Base-by-base conservation (phyloP, 441 rosid species). In the Gossypium davidsonii region DNA sequence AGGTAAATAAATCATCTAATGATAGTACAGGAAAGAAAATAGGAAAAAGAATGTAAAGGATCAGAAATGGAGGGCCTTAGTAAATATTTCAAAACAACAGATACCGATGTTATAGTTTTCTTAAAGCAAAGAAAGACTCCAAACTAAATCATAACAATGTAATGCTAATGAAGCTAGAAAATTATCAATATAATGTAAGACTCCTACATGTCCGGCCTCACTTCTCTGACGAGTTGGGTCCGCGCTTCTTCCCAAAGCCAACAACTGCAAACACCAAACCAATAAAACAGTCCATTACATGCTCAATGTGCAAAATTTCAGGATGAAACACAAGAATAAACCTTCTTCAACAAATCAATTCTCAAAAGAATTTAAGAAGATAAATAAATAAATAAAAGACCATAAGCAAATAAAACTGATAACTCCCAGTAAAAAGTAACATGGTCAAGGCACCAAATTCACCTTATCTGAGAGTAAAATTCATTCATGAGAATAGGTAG, bases 191-290 rank as follows among this genome's bases (percentile, higher is more conserved):
- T 39, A 39, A 63, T 23, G 56, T 14, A 23, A 18, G 57, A n/a
- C 18, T 63, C 51, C 26, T 17, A 39, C 28, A 18, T 1, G 49
- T 12, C 18, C 71, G 28, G 17, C 21, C 42, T 67, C 78, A 86
- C 82, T 86, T 86, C 84, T 84, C 86, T 4, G 90, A 86, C 0
- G 88, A 86, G 83, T 86, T 86, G 9, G 88, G 90, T 72, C 90
- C 90, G 37, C 88, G 81, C 84, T 86, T 86, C 86, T 86, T 84
- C 74, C 88, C 88, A 62, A 86, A 86, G 74, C 88, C 88, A 44
- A 84, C 88, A 75, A 86, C 90, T 86, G 80, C 56, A 48, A 12
- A 8, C 58, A 21, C 12, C 71, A 67, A 21, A 49, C 79, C 65
- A 69, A 17, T 5, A 61, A 18, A 34, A 34, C 64, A 7, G 34